A percentile compares a stretch with the other conserved stretches of the same genome.
Evolutionary conservation across 805 yeast genomes (phyloP).

Genomic region (Yamadazyma paraphyllophila): DNA sequence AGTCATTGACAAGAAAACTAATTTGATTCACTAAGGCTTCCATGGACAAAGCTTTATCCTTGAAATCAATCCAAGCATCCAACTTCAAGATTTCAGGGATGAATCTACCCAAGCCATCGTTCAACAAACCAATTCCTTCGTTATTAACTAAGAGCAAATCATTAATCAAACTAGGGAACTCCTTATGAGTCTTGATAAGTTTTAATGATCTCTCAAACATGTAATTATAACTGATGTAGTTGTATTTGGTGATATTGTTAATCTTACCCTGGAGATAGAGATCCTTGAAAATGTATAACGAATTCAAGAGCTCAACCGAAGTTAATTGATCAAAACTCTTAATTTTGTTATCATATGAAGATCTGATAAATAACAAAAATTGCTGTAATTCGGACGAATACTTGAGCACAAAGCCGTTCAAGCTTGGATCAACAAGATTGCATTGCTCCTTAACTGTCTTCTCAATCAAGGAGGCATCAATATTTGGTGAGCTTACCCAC

Average conservation of each 20-base stretch:
- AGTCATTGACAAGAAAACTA: constrained; percentile 17
- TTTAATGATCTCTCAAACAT: constrained; percentile 22
- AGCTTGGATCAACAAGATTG: constrained; percentile 3
- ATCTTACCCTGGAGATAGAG: constrained; percentile 18
- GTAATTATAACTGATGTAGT: constrained; percentile 16
- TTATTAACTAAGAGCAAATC: constrained; percentile 15
- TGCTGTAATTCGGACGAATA: constrained; percentile 20
- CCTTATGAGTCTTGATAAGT: constrained; percentile 13
- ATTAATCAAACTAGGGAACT: constrained; percentile 20
- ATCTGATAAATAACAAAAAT: constrained; percentile 20
- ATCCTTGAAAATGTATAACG: constrained; percentile 25
- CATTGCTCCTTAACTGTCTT: constrained; percentile 6
- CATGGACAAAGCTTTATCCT: constrained; percentile 10
- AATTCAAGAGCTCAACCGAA: constrained; percentile 23
- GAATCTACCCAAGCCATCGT: constrained; percentile 10
- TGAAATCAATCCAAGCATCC: constrained; percentile 21
- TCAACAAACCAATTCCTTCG: constrained; percentile 11
- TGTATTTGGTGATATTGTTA: constrained; percentile 16
- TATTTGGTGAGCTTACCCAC: background rate
- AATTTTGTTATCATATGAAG: constrained; percentile 22
- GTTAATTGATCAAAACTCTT: constrained; percentile 23
- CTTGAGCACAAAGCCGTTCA: constrained; percentile 18
- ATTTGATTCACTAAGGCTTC: constrained; percentile 19
- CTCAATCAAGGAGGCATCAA: constrained; percentile 7
- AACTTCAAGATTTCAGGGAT: constrained; percentile 21